Evolutionary conservation across 371 early-diverging fungal genomes (phyloP).

Genomic region (Mortierella sp.): DNA sequence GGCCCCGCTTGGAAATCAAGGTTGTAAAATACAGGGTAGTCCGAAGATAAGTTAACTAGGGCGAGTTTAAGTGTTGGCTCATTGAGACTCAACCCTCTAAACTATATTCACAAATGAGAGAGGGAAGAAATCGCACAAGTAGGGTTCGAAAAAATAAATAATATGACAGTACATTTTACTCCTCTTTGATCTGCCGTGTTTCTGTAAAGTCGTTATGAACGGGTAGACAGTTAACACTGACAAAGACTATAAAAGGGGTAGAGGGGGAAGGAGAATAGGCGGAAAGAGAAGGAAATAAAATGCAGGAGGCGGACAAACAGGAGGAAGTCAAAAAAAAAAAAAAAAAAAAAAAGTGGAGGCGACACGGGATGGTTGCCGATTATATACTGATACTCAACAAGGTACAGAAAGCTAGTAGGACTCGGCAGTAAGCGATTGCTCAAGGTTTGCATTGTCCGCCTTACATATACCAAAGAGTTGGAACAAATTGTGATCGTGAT

Average conservation of each 20-base stretch:
- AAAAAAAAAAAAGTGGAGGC: background rate
- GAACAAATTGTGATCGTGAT: conserved; percentile 44
- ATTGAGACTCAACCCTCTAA: background rate
- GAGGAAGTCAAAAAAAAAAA: background rate
- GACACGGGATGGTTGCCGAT: background rate
- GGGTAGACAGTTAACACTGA: conserved; percentile 13
- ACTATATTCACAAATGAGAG: too few species aligned
- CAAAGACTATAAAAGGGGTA: conserved; percentile 3
- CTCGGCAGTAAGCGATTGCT: background rate
- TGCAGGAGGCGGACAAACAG: conserved; percentile 12
- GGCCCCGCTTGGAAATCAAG: background rate
- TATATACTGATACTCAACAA: background rate
- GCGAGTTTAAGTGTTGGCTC: background rate
- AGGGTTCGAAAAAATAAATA: background rate
- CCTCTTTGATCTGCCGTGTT: conserved; percentile 4
- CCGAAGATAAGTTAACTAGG: background rate
- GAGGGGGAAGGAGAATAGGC: background rate
- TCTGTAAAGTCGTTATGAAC: conserved; percentile 3
- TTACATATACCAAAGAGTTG: conserved; percentile 28
- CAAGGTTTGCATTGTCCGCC: conserved; percentile 1
- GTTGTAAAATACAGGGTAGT: background rate
- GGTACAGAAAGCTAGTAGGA: background rate
- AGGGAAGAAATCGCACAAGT: background rate
- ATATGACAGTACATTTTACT: conserved; percentile 8
- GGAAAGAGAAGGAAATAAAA: conserved; percentile 5